These are phyloP conservation scores for Rhodotorula diobovata DNA, from an alignment of 768 basidiomycete species.

Conservation along the genomic window DNA sequence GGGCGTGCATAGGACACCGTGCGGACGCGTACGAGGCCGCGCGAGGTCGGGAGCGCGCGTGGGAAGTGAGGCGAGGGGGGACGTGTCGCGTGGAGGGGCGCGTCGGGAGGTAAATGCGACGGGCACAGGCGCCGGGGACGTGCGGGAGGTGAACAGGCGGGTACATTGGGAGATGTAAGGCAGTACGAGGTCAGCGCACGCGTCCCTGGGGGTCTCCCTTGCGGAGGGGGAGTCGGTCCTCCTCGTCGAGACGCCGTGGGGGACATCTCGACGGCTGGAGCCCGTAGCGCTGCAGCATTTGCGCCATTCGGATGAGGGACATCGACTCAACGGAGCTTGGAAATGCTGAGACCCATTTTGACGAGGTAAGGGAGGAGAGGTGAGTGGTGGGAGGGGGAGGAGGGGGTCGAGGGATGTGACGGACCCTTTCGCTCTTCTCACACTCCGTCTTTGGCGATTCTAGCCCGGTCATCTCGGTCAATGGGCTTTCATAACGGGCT, in stretches of 20 bases:
- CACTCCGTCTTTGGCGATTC: no score
- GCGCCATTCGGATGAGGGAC: background rate
- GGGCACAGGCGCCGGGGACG: background rate
- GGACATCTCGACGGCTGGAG: background rate
- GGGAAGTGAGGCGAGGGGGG: background rate
- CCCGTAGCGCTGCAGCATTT: background rate
- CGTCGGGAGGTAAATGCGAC: background rate
- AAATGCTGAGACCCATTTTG: slow-evolving; percentile 39
- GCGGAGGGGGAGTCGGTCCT: background rate
- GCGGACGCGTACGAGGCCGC: no score
- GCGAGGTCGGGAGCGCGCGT: background rate
- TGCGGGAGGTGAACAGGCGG: background rate
- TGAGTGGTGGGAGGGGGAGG: background rate
- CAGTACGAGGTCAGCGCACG: background rate
- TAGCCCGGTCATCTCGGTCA: no score
- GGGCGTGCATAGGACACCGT: background rate
- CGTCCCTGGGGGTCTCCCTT: background rate
- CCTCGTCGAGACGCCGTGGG: background rate
- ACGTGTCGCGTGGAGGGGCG: slow-evolving; percentile 2
- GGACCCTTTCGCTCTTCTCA: no score
- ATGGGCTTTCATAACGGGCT: no score
- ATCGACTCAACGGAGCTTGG: slow-evolving; percentile 21
- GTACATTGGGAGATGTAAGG: background rate
- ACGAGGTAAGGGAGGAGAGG: background rate
- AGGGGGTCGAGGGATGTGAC: background rate